These are phyloP conservation scores for Gracilaria caudata DNA, from an alignment of 23 red algal species.

Conservation along the genomic window DNA sequence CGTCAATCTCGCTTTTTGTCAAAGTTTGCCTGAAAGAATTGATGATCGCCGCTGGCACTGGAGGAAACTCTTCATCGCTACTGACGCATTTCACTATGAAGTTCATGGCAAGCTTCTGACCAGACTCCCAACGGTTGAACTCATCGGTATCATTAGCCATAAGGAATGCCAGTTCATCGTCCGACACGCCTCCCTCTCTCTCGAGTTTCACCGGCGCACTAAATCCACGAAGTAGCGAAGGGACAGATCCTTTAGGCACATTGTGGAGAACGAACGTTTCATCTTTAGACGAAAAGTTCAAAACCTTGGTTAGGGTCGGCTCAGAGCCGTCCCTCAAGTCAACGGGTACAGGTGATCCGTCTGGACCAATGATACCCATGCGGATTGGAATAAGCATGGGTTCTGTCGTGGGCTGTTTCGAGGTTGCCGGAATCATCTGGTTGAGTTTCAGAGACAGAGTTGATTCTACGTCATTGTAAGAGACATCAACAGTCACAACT, in stretches of 20 bases:
- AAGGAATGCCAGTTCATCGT: constrained; percentile 88
- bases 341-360: constrained; percentile 70
- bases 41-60: constrained; percentile 45
- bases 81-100: constrained; percentile 72
- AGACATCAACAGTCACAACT: constrained; percentile 50
- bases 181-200: constrained; percentile 42
- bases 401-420: constrained; percentile 66
- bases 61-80: constrained; percentile 24
- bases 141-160: constrained; percentile 94
- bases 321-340: constrained; percentile 61
- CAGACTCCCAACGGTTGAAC: constrained; percentile 90
- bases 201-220: constrained; percentile 90
- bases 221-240: constrained; percentile 84
- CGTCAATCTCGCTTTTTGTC: constrained; percentile 67
- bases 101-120: constrained; percentile 73
- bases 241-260: constrained; percentile 78
- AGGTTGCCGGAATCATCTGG: constrained; percentile 83
- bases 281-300: constrained; percentile 59
- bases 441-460: constrained; percentile 64
- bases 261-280: constrained; percentile 70
- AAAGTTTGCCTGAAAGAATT: constrained; percentile 73
- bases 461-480: constrained; percentile 51
- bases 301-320: constrained; percentile 47
- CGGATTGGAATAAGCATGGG: constrained; percentile 89
- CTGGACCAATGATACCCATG: constrained; percentile 78